These are phyloP conservation scores for Trichophyton schoenleinii DNA, from an alignment of 2,329 filamentous ascomycete genomes.

Conservation along the genomic window DNA sequence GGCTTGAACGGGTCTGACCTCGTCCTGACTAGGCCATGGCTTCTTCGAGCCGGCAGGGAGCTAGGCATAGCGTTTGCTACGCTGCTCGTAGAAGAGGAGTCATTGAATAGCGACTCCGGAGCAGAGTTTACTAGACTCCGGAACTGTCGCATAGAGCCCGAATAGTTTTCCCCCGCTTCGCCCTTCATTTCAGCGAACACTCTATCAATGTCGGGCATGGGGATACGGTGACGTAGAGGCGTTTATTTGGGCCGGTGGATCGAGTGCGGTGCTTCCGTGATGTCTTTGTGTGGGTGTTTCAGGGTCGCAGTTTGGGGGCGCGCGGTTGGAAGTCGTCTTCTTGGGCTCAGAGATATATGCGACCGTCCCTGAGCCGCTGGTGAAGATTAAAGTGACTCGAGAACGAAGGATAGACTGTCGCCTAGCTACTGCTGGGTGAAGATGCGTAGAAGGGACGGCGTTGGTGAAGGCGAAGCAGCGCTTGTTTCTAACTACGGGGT, in stretches of 20 bases:
- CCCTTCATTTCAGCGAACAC: conserved; percentile 6
- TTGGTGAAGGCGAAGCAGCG: neutral
- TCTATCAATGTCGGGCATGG: conserved; percentile 11
- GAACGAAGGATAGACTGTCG: neutral
- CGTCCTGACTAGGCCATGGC: neutral
- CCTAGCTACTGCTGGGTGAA: too few species aligned
- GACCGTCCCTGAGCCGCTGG: neutral
- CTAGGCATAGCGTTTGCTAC: neutral
- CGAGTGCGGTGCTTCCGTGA: neutral
- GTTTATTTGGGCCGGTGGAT: neutral
- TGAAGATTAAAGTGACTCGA: neutral
- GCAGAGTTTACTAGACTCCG: neutral
- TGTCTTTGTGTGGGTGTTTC: neutral
- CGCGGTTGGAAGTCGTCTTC: neutral
- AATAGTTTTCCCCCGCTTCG: neutral
- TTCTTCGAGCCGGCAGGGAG: neutral
- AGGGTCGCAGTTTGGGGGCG: neutral
- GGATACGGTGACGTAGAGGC: neutral
- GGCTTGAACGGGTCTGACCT: conserved; percentile 1
- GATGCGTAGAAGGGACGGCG: neutral
- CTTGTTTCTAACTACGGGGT: neutral
- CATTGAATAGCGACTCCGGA: neutral
- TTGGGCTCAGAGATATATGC: neutral
- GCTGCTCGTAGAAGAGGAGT: neutral
- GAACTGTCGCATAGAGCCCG: neutral